Evolutionary conservation across 176 grass and related monocot species (phyloP).

Genomic region (Aegilops longissima): DNA sequence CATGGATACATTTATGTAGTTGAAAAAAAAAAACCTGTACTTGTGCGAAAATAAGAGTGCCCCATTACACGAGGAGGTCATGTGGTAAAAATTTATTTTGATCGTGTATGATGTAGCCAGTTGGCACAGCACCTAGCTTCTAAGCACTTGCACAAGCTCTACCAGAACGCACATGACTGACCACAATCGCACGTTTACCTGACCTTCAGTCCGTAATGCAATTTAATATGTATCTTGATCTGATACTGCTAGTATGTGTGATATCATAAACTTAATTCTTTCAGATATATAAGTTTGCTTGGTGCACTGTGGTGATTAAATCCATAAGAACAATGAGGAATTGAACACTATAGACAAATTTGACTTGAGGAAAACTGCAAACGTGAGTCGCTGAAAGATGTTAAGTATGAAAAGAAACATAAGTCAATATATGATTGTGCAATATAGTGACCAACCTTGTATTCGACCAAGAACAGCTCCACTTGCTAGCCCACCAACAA

Average conservation of each 20-base stretch:
- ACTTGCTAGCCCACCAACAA: conserved; percentile 80
- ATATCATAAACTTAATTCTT: neutral
- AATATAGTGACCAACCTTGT: conserved; percentile 62
- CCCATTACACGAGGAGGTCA: neutral
- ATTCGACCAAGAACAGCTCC: conserved; percentile 87
- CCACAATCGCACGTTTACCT: neutral
- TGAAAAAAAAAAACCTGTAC: neutral
- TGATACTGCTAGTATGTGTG: neutral
- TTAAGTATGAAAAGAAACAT: conserved; percentile 17
- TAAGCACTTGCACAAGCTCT: neutral
- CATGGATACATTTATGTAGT: neutral
- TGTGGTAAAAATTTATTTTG: neutral
- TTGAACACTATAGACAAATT: conserved; percentile 2
- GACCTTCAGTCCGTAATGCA: neutral
- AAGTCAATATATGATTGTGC: neutral
- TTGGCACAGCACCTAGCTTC: neutral
- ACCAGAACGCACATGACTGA: neutral
- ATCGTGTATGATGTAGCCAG: neutral
- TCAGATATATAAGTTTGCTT: neutral
- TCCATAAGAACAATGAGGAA: neutral
- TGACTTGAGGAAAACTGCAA: neutral
- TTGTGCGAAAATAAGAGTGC: neutral
- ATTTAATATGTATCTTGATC: neutral
- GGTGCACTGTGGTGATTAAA: neutral
- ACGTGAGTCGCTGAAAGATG: neutral